phyloP scores from a whole-genome alignment of 2,329 filamentous ascomycete species.

The Aureobasidium sp. region DNA sequence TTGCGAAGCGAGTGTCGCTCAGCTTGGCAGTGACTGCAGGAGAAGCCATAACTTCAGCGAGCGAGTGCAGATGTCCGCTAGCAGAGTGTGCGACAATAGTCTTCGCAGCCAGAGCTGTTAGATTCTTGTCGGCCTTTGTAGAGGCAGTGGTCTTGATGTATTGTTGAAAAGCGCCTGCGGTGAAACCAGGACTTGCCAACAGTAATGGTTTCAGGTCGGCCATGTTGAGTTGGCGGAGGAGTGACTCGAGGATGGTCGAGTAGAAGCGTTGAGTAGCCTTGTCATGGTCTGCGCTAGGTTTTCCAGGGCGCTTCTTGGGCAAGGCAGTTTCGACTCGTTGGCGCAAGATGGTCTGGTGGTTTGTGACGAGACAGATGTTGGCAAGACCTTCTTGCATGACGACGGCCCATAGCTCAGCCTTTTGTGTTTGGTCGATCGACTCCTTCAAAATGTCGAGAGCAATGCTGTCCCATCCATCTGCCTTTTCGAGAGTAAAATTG shows the following conservation, averaged over 20 bases:
- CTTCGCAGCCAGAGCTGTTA: constrained; percentile 56
- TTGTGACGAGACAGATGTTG: constrained; percentile 76
- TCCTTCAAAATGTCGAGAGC: constrained; percentile 71
- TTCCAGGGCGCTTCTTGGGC: constrained; percentile 59
- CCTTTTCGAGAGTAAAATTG: constrained; percentile 83
- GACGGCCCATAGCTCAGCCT: constrained; percentile 78
- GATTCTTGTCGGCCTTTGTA: constrained; percentile 63
- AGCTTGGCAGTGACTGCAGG: constrained; percentile 70
- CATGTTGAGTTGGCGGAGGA: constrained; percentile 74
- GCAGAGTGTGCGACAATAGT: constrained; percentile 73
- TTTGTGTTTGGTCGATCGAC: constrained; percentile 68
- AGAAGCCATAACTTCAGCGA: constrained; percentile 80
- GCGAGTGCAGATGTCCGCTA: constrained; percentile 76
- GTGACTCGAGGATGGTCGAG: constrained; percentile 64
- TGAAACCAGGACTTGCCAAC: constrained; percentile 83
- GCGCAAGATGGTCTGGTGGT: constrained; percentile 70
- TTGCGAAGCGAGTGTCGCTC: constrained; percentile 79
- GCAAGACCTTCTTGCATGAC: constrained; percentile 88
- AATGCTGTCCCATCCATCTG: constrained; percentile 81
- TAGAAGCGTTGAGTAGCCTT: constrained; percentile 61
- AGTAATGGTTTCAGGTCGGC: constrained; percentile 63
- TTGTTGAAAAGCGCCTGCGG: constrained; percentile 70
- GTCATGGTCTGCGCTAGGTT: constrained; percentile 52
- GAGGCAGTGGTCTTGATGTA: constrained; percentile 60
- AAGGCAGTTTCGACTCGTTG: constrained; percentile 61